phyloP scores from a whole-genome alignment of 202 grass and related monocot species.

The Hordeum pubiflorum region DNA sequence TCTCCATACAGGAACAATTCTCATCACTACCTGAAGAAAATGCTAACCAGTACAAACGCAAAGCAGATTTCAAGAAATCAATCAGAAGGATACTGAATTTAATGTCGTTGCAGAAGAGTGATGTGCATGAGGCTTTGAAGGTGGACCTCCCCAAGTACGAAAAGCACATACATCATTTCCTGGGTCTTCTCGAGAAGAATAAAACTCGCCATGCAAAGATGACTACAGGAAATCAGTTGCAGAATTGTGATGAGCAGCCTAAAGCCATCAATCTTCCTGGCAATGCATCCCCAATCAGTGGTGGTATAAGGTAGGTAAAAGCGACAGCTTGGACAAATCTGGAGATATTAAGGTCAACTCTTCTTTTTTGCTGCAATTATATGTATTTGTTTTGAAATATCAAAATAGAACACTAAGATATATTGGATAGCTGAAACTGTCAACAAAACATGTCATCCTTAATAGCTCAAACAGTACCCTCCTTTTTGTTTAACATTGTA shows the following conservation, averaged over 20 bases:
- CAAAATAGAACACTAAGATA: neutral
- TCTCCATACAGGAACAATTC: slow-evolving; percentile 4
- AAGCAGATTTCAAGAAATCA: neutral
- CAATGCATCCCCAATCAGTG: neutral
- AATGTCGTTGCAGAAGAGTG: neutral
- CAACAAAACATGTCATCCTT: neutral
- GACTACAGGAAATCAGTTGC: neutral
- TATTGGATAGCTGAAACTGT: neutral
- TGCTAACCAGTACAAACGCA: neutral
- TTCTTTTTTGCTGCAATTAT: neutral
- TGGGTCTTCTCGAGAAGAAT: neutral
- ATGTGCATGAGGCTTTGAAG: neutral
- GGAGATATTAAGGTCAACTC: neutral
- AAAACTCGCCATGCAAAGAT: neutral
- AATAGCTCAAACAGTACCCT: neutral
- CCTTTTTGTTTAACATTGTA: neutral
- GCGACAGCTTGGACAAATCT: neutral
- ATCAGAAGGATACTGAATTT: neutral
- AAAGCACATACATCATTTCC: neutral
- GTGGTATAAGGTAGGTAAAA: slow-evolving; percentile 18
- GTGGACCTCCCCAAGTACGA: neutral
- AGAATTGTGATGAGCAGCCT: neutral
- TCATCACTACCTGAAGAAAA: neutral
- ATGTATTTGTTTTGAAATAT: neutral
- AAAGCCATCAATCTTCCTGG: neutral